phyloP scores from a whole-genome alignment of 495 filamentous ascomycete genomes.

The Trichoderma gamsii region DNA sequence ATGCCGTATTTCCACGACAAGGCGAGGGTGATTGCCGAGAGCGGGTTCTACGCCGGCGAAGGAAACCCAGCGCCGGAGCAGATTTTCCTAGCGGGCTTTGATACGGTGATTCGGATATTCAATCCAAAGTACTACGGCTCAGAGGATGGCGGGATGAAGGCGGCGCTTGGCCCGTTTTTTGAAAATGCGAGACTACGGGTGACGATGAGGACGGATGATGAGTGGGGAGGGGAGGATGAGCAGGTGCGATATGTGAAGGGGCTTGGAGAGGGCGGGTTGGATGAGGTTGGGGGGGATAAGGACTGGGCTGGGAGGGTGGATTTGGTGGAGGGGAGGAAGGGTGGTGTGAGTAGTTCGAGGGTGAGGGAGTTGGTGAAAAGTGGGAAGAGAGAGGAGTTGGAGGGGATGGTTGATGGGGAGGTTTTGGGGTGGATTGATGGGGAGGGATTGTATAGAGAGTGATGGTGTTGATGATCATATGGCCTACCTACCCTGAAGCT shows the following conservation, averaged over 20 bases:
- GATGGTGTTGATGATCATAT: background rate
- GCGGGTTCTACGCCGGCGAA: constrained; percentile 41
- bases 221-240: constrained; percentile 56
- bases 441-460: constrained; percentile 41
- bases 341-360: constrained; percentile 69
- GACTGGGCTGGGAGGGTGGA: constrained; percentile 69
- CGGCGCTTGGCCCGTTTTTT: constrained; percentile 63
- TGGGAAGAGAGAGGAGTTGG: constrained; percentile 50
- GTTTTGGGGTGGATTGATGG: constrained; percentile 56
- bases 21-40: constrained; percentile 56
- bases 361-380: constrained; percentile 58
- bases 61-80: constrained; percentile 41
- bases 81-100: constrained; percentile 78
- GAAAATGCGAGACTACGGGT: constrained; percentile 62
- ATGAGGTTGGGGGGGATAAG: constrained; percentile 49
- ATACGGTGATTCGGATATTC: constrained; percentile 81
- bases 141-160: constrained; percentile 26
- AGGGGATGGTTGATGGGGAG: constrained; percentile 54
- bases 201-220: constrained; percentile 60
- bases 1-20: constrained; percentile 85
- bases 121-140: constrained; percentile 70
- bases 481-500: background rate
- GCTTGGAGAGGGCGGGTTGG: constrained; percentile 46
- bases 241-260: constrained; percentile 54
- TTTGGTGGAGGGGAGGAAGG: constrained; percentile 55